These are phyloP conservation scores for Aureobasidium melanogenum DNA, from an alignment of 2,329 filamentous ascomycete species.

Conservation along the genomic window DNA sequence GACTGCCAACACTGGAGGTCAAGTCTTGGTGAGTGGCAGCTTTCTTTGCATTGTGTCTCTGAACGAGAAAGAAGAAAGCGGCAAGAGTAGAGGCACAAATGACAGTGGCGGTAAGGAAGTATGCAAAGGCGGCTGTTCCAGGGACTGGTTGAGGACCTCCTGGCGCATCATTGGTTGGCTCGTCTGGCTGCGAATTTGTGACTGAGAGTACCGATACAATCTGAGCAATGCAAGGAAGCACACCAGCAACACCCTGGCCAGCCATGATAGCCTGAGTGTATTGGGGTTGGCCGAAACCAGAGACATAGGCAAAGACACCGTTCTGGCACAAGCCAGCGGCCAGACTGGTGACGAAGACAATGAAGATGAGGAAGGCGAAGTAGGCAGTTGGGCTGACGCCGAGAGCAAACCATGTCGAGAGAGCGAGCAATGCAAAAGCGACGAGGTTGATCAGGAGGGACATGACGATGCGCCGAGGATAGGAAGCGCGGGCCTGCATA, in stretches of 20 bases:
- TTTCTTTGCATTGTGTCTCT: conserved; percentile 35
- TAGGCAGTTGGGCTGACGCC: conserved; percentile 56
- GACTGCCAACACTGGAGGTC: background rate
- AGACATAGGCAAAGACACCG: conserved; percentile 84
- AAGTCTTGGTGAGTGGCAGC: conserved; percentile 15
- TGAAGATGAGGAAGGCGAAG: conserved; percentile 70
- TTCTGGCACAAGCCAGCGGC: conserved; percentile 86
- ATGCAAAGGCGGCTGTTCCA: conserved; percentile 71
- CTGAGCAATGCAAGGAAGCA: conserved; percentile 79
- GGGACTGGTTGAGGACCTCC: conserved; percentile 33
- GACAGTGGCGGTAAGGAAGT: conserved; percentile 78
- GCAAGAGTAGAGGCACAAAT: conserved; percentile 63
- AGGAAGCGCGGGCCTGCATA: conserved; percentile 73
- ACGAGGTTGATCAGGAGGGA: conserved; percentile 69
- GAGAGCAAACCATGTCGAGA: conserved; percentile 66
- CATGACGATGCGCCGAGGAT: conserved; percentile 73
- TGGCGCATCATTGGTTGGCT: conserved; percentile 30
- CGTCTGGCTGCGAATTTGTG: background rate
- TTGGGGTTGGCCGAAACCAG: conserved; percentile 72
- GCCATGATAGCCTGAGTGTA: conserved; percentile 97
- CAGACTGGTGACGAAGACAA: conserved; percentile 70
- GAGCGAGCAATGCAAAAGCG: conserved; percentile 67
- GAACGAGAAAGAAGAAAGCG: conserved; percentile 66
- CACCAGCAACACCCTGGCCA: conserved; percentile 84
- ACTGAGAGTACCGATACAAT: conserved; percentile 72